Conservation (phyloP, 208 protist species). For the Porcisia hertigi region DNA sequence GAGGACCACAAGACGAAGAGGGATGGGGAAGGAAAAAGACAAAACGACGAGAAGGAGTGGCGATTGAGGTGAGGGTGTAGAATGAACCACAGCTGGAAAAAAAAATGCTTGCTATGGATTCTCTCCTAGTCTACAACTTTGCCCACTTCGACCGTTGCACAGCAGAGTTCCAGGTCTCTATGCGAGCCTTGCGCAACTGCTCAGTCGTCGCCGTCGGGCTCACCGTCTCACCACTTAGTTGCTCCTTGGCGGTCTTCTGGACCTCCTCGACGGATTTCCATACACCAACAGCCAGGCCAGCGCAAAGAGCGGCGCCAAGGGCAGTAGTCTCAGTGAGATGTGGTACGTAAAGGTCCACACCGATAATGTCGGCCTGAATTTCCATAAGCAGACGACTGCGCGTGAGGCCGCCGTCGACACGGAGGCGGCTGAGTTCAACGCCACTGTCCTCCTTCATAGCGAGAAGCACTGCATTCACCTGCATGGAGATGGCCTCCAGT, state of each 20-base stretch:
- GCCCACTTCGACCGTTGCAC: conserved; percentile 61
- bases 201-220: conserved; percentile 27
- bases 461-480: conserved; percentile 87
- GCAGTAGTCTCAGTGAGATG: conserved; percentile 77
- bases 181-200: conserved; percentile 32
- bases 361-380: conserved; percentile 93
- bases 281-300: conserved; percentile 58
- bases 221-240: conserved; percentile 38
- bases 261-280: conserved; percentile 73
- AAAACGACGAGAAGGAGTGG: not conserved
- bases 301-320: conserved; percentile 77
- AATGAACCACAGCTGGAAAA: not conserved
- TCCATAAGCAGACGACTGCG: conserved; percentile 92
- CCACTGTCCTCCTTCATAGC: conserved; percentile 84
- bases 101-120: not conserved
- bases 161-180: conserved; percentile 57
- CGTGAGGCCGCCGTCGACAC: conserved; percentile 96
- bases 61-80: no score
- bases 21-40: not conserved
- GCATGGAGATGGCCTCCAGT: conserved; percentile 89
- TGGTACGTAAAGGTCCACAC: conserved; percentile 65
- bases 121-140: conserved; percentile 42
- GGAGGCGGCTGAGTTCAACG: conserved; percentile 62
- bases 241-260: conserved; percentile 22
- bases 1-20: not conserved